Evolutionary conservation across 2,329 filamentous ascomycete species (phyloP), one percentile per base, ranked within the genome.

Genomic region (Pestalotiopsis sp.): DNA sequence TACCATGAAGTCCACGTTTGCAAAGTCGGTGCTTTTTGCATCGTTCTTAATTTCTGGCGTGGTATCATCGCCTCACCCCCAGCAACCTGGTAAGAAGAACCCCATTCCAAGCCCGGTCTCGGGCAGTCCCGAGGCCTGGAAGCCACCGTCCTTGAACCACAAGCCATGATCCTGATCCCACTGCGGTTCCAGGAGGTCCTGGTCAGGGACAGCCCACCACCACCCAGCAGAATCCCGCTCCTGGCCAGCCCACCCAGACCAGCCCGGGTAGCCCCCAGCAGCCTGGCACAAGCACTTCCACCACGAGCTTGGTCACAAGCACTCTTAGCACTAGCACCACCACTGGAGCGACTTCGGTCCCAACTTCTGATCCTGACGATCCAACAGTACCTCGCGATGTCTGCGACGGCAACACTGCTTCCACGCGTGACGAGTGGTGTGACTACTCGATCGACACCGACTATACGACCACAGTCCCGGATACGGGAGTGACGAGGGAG

Each of bases 401-500:
- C 36, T 66, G 64, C 64, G 36, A n/a, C 14, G 64, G 64, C 25
- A 66, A 66, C 56, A 66, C 64, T 25, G 52, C 64, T 14, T 23
- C 45, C 20, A 66, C 64, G 38, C 52, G 64, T 4, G 60, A 52
- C 9, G 52, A 66, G 14, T 78, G 81, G 81, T 81, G 81, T 25
- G 76, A 82, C 61, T 82, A 80, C 66, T 78, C 78, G 59, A 74
- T 82, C 25, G 74, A 77, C 23, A 80, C 78, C 3, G 77, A 81
- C 66, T 80, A 79, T 68, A 72, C 69, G 7, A 70, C 71, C 7
- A 71, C 72, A 4, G 72, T 72, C 13, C 80, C 80, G 0, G 73
- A 81, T 49, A 82, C 80, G 5, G 79, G 80, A 20, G 80, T 81
- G 0, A 82, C 78, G n/a, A 73, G 79, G 13, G 81, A 83, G 58